These are phyloP conservation scores for Avicennia marina DNA, from an alignment of 257 asterid genomes.

Conservation along the genomic window DNA sequence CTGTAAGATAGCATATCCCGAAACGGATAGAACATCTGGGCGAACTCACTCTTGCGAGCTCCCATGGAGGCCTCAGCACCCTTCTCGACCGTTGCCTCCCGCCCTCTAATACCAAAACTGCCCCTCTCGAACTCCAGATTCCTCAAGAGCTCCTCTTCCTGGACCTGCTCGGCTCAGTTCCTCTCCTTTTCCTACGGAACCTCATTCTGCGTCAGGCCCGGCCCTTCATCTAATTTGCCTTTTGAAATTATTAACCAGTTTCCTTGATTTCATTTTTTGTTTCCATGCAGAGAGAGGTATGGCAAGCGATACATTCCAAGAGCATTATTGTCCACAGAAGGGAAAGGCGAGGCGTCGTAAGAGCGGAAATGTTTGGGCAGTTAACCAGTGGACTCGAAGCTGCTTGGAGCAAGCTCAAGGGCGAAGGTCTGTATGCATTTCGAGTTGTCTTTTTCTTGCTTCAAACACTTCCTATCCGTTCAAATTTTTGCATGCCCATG, in stretches of 20 bases:
- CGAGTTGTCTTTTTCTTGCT: background rate
- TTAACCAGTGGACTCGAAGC: constrained; percentile 84
- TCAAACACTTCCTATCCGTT: background rate
- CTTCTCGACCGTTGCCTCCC: constrained; percentile 54
- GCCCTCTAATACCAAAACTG: constrained; percentile 40
- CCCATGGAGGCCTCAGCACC: constrained; percentile 56
- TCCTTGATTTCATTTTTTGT: background rate
- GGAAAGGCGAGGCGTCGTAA: constrained; percentile 45
- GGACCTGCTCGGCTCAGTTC: constrained; percentile 39
- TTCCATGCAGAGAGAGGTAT: constrained; percentile 54
- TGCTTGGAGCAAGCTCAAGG: constrained; percentile 97
- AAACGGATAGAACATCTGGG: constrained; percentile 24
- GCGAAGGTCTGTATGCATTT: constrained; percentile 56
- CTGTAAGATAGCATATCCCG: too few species aligned
- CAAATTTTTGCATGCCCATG: background rate
- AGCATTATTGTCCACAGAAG: constrained; percentile 26
- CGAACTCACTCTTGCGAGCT: background rate
- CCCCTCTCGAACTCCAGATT: constrained; percentile 24
- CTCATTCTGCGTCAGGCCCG: constrained; percentile 46
- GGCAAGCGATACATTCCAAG: constrained; percentile 56
- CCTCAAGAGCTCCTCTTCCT: constrained; percentile 32
- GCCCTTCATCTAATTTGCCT: background rate
- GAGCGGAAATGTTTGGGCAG: constrained; percentile 97
- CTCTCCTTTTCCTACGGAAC: constrained; percentile 55
- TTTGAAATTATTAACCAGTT: background rate